These are phyloP conservation scores for Primulina huaijiensis DNA, from an alignment of 257 asterid species.

Conservation along the genomic window DNA sequence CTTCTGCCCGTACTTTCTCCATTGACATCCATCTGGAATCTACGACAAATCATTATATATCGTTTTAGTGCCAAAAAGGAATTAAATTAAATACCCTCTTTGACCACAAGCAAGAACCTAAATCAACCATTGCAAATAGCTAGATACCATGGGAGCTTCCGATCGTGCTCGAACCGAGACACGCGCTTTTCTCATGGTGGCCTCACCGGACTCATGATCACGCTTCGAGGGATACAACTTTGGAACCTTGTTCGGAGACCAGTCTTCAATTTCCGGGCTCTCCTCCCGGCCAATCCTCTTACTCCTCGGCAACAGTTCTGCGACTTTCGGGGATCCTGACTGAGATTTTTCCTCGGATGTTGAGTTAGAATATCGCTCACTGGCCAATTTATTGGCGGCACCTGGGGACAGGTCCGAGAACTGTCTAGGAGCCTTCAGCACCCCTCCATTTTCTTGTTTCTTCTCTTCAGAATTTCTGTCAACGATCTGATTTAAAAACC, in stretches of 20 bases:
- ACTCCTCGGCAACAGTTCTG: slow-evolving; percentile 29
- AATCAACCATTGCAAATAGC: neutral
- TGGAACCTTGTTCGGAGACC: slow-evolving; percentile 54
- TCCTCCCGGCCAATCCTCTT: slow-evolving; percentile 57
- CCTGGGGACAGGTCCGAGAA: slow-evolving; percentile 54
- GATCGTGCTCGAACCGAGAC: slow-evolving; percentile 98
- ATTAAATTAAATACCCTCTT: neutral
- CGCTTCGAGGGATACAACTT: slow-evolving; percentile 40
- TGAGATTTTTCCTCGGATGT: slow-evolving; percentile 73
- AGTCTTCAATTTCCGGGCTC: slow-evolving; percentile 70
- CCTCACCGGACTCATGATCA: slow-evolving; percentile 48
- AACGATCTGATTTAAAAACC: slow-evolving; percentile 22
- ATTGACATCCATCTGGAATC: slow-evolving; percentile 95
- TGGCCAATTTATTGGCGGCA: neutral
- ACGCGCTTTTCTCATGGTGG: slow-evolving; percentile 91
- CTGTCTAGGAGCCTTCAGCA: slow-evolving; percentile 41
- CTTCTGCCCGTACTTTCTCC: slow-evolving; percentile 97
- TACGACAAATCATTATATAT: slow-evolving; percentile 12
- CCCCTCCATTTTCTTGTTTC: slow-evolving; percentile 31
- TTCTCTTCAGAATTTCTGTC: slow-evolving; percentile 33
- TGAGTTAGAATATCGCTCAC: slow-evolving; percentile 46
- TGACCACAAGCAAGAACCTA: neutral
- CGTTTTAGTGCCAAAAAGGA: neutral
- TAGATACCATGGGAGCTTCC: slow-evolving; percentile 74
- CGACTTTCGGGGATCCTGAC: slow-evolving; percentile 50